These are phyloP conservation scores for Leccinum pachyderme DNA, from an alignment of 1,284 basidiomycete species.

Conservation along the genomic window DNA sequence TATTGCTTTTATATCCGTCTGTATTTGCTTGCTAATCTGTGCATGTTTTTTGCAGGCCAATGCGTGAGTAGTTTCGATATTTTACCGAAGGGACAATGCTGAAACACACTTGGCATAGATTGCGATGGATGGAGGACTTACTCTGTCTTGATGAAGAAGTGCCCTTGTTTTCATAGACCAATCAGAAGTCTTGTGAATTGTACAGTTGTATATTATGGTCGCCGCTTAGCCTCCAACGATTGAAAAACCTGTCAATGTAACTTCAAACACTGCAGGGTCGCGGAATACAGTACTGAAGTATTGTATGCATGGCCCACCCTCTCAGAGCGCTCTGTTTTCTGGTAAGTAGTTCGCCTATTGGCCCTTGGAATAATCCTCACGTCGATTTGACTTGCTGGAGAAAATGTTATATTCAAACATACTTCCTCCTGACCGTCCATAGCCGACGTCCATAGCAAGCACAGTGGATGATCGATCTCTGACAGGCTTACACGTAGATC, in stretches of 20 bases:
- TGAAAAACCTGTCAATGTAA: background rate
- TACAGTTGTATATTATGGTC: background rate
- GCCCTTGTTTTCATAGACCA: background rate
- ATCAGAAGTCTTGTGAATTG: background rate
- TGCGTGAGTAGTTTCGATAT: constrained; percentile 7
- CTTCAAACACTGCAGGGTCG: background rate
- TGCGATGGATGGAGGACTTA: constrained; percentile 14
- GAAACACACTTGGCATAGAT: constrained; percentile 2
- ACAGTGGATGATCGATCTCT: background rate
- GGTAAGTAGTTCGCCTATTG: background rate
- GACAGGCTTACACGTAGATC: background rate
- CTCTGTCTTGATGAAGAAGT: constrained; percentile 8
- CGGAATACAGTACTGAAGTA: background rate
- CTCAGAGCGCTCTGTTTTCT: background rate
- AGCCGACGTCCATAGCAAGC: background rate
- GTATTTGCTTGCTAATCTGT: background rate
- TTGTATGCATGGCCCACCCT: background rate
- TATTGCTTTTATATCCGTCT: background rate
- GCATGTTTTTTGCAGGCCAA: constrained; percentile 8
- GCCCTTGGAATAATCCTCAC: too few relatives aligned
- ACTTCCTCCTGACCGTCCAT: background rate
- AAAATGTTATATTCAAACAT: background rate
- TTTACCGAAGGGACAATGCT: background rate
- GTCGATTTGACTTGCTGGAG: background rate
- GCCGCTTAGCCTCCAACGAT: background rate